phyloP scores from a whole-genome alignment of 2,329 filamentous ascomycete species.

The Pseudopyrenochaeta lycopersici region DNA sequence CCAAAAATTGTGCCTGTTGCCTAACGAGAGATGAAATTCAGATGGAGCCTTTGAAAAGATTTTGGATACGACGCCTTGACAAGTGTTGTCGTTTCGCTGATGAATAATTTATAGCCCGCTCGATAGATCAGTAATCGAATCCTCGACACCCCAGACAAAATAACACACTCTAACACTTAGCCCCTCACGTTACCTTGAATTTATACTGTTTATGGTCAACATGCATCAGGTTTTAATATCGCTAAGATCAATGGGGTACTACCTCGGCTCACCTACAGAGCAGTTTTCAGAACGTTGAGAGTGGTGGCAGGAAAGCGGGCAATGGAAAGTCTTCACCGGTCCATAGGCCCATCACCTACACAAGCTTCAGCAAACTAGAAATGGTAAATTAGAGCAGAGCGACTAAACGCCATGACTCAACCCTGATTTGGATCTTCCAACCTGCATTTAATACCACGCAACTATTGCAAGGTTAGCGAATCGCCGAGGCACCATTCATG shows the following conservation, averaged over 20 bases:
- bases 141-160: neutral
- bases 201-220: too few species aligned
- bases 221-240: neutral
- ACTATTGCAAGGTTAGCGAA: neutral
- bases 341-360: too few species aligned
- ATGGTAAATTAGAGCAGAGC: too few species aligned
- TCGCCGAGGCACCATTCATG: neutral
- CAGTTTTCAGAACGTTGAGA: too few species aligned
- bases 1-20: neutral
- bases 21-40: neutral
- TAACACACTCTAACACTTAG: neutral
- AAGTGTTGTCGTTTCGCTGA: neutral
- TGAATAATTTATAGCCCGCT: neutral
- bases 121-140: conserved; percentile 1
- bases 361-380: too few species aligned
- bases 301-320: too few species aligned
- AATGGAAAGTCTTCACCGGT: too few species aligned
- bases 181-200: neutral
- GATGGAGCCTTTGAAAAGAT: too few species aligned
- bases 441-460: neutral
- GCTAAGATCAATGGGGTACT: too few species aligned
- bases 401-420: too few species aligned
- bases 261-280: too few species aligned
- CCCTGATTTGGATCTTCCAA: neutral
- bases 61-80: neutral